A percentile compares a stretch with the other conserved stretches of the same genome.
phyloP scores from a whole-genome alignment of 176 grass and related monocot genomes.

The Guadua angustifolia region DNA sequence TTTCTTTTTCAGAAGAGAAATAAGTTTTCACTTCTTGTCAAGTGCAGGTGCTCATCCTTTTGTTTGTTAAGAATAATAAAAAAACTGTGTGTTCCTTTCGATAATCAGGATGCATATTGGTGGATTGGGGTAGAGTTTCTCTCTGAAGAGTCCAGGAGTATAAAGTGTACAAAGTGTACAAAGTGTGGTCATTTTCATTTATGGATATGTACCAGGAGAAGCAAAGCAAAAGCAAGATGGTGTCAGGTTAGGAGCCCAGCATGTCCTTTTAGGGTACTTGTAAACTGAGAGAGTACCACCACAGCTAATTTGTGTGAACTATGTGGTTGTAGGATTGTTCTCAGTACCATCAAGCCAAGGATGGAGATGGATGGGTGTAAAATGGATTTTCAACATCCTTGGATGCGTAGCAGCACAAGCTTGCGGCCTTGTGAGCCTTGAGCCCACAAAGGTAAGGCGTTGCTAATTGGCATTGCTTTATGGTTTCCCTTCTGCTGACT shows the following conservation, averaged over 20 bases:
- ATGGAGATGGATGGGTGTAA: constrained; percentile 99
- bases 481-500: not conserved
- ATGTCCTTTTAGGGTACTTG: constrained; percentile 39
- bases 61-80: not conserved
- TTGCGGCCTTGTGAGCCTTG: constrained; percentile 98
- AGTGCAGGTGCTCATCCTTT: not conserved
- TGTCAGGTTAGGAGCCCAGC: constrained; percentile 67
- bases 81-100: not conserved
- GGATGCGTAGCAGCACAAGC: constrained; percentile 94
- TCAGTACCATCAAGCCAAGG: constrained; percentile 87
- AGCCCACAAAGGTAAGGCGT: constrained; percentile 87
- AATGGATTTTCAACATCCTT: constrained; percentile 60
- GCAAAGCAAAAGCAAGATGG: constrained; percentile 90
- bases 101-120: not conserved
- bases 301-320: constrained; percentile 31
- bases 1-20: not conserved
- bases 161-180: constrained; percentile 97
- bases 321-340: constrained; percentile 69
- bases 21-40: not conserved
- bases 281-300: not conserved
- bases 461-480: not conserved
- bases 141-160: constrained; percentile 89
- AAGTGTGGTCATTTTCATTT: constrained; percentile 97
- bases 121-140: constrained; percentile 85
- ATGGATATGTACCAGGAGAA: constrained; percentile 98